Evolutionary conservation across 129 eudicot species (phyloP).

Genomic region (Helichrysum umbraculigerum): DNA sequence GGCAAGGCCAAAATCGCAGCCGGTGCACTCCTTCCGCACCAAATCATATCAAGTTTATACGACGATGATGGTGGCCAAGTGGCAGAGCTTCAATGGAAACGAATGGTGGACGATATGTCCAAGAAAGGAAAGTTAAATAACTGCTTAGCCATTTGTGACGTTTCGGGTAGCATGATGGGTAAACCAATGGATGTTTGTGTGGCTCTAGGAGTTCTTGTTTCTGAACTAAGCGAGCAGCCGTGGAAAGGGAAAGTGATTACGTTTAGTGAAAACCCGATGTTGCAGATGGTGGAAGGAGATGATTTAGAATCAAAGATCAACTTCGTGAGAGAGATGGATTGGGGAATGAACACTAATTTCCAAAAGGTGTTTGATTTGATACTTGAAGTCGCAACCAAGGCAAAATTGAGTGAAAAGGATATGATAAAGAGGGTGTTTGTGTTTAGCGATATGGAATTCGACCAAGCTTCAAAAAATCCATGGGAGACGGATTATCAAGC

Average conservation of each 20-base stretch:
- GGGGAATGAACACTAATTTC: no score
- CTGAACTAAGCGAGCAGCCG: not conserved
- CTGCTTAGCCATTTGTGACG: slow-evolving; percentile 36
- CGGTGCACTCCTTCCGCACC: slow-evolving; percentile 14
- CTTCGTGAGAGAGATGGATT: no score
- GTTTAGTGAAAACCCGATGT: no score
- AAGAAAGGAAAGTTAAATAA: slow-evolving; percentile 30
- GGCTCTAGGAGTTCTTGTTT: slow-evolving; percentile 27
- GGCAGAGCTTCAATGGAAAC: slow-evolving; percentile 31
- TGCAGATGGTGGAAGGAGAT: no score
- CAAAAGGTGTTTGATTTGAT: not conserved
- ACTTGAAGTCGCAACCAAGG: slow-evolving; percentile 25
- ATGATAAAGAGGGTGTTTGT: no score
- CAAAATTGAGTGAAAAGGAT: slow-evolving; percentile 2
- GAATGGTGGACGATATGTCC: slow-evolving; percentile 18
- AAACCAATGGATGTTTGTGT: slow-evolving; percentile 23
- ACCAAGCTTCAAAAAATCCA: no score
- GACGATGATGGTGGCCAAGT: slow-evolving; percentile 13
- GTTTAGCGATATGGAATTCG: no score
- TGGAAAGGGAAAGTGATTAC: slow-evolving; percentile 23
- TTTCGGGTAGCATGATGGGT: slow-evolving; percentile 31
- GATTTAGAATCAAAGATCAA: no score
- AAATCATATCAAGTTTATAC: not conserved
- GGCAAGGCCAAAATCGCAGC: slow-evolving; percentile 24
- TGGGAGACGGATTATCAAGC: slow-evolving; percentile 10